These are phyloP conservation scores for Blastobotrys illinoisensis DNA, from an alignment of 1,139 yeast species.

Conservation along the genomic window DNA sequence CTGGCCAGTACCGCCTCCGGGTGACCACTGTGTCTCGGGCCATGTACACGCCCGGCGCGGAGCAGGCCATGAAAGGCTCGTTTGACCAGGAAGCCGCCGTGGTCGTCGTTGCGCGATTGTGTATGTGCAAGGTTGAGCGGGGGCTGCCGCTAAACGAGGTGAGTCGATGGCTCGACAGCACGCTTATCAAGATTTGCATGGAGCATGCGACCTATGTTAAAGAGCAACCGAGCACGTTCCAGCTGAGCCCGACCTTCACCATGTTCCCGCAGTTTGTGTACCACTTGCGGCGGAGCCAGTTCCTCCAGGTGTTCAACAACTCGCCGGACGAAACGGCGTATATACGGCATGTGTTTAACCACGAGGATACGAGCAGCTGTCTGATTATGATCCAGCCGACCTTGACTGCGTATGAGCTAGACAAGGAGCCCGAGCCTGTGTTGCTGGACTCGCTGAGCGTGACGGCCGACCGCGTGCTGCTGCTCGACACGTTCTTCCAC, in stretches of 20 bases:
- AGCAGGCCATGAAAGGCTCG: constrained; percentile 30
- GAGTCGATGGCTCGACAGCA: constrained; percentile 70
- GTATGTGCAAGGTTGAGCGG: constrained; percentile 43
- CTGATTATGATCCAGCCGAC: constrained; percentile 76
- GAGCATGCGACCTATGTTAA: constrained; percentile 72
- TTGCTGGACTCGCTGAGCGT: constrained; percentile 64
- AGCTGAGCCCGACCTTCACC: constrained; percentile 63
- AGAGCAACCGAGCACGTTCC: constrained; percentile 62
- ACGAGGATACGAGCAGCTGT: constrained; percentile 62
- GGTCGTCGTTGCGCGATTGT: constrained; percentile 52
- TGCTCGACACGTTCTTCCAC: constrained; percentile 72
- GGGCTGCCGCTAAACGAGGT: constrained; percentile 56
- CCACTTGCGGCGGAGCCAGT: constrained; percentile 65
- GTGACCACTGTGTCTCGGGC: constrained; percentile 40
- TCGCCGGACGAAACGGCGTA: constrained; percentile 78
- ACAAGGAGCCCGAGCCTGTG: constrained; percentile 56
- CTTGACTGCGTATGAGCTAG: constrained; percentile 58
- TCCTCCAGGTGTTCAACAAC: constrained; percentile 64
- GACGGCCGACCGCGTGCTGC: constrained; percentile 52
- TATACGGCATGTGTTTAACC: constrained; percentile 59
- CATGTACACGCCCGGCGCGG: constrained; percentile 8
- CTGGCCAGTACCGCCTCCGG: constrained; percentile 39
- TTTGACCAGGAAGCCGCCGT: constrained; percentile 72
- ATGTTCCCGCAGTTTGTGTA: constrained; percentile 70
- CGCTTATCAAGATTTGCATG: constrained; percentile 65